Evolutionary conservation across 306 rosid genomes (phyloP).

Genomic region (Vachellia collinsii): DNA sequence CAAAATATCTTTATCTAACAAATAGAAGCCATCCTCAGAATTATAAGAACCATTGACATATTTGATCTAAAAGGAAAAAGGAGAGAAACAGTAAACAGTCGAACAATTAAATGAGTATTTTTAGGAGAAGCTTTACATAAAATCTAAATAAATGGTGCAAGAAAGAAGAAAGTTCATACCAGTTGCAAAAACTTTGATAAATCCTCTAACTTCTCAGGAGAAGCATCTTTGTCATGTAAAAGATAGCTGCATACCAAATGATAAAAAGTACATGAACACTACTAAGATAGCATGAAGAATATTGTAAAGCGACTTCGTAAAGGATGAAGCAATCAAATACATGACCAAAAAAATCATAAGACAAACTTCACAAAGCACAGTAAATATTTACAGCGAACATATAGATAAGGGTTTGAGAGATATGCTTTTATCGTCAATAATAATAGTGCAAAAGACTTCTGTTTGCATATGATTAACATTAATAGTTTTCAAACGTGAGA

Average conservation of each 20-base stretch:
- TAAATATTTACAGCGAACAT: not conserved
- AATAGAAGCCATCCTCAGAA: no score
- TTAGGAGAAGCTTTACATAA: not conserved
- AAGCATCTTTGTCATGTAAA: conserved; percentile 49
- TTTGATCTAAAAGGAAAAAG: conserved; percentile 28
- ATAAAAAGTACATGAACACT: not conserved
- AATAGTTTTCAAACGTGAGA: not conserved
- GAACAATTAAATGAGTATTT: not conserved
- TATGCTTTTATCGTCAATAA: conserved; percentile 30
- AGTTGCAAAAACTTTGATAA: conserved; percentile 65
- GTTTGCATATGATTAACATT: conserved; percentile 1
- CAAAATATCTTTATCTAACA: no score
- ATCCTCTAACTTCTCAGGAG: conserved; percentile 46
- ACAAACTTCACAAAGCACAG: conserved; percentile 5
- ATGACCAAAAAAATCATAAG: not conserved
- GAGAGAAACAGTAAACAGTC: not conserved
- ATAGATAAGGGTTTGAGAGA: not conserved
- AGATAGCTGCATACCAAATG: conserved; percentile 63
- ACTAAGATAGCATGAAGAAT: not conserved
- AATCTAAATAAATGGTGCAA: conserved; percentile 9
- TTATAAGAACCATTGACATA: no score
- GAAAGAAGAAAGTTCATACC: conserved; percentile 50
- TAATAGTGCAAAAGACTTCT: not conserved
- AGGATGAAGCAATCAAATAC: conserved; percentile 21
- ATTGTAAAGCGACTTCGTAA: conserved; percentile 9